Conservation (phyloP, 1,284 basidiomycete species). For the Trametes polyzona region DNA sequence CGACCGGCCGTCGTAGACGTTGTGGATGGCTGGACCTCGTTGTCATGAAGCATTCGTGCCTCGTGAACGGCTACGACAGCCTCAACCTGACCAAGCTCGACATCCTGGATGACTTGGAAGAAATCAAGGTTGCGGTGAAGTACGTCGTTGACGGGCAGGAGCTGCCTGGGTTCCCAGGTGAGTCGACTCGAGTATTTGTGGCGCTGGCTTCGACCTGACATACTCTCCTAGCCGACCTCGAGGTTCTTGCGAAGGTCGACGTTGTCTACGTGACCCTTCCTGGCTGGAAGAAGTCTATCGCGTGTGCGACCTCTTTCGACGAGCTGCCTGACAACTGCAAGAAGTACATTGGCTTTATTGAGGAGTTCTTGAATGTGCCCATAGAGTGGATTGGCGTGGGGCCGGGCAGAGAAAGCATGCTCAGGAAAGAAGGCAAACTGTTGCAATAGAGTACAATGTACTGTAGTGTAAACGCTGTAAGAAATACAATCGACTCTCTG, state of each 20-base stretch:
- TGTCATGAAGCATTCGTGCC: constrained; percentile 89
- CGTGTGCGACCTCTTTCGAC: constrained; percentile 67
- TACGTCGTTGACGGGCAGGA: constrained; percentile 84
- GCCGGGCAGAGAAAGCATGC: constrained; percentile 82
- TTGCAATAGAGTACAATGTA: constrained; percentile 22
- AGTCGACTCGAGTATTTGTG: constrained; percentile 25
- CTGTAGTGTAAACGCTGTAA: constrained; percentile 13
- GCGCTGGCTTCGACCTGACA: constrained; percentile 4
- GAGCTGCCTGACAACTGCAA: constrained; percentile 86
- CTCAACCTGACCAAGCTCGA: constrained; percentile 98
- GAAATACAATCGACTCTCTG: background rate
- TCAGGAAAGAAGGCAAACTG: constrained; percentile 41
- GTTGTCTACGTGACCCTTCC: constrained; percentile 92
- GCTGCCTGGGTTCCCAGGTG: constrained; percentile 88
- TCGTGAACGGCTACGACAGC: constrained; percentile 95
- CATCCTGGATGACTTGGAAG: constrained; percentile 82
- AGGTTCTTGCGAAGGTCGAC: constrained; percentile 78
- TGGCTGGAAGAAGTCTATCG: constrained; percentile 91
- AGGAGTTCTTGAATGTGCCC: constrained; percentile 77
- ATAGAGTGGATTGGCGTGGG: constrained; percentile 94
- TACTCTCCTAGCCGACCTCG: constrained; percentile 73
- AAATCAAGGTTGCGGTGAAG: constrained; percentile 88
- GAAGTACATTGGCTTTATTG: constrained; percentile 90
- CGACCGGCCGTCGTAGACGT: constrained; percentile 90
- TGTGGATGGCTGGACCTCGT: constrained; percentile 99